These are phyloP conservation scores for Fusarium continuum DNA, from an alignment of 2,329 filamentous ascomycete genomes.

Conservation along the genomic window DNA sequence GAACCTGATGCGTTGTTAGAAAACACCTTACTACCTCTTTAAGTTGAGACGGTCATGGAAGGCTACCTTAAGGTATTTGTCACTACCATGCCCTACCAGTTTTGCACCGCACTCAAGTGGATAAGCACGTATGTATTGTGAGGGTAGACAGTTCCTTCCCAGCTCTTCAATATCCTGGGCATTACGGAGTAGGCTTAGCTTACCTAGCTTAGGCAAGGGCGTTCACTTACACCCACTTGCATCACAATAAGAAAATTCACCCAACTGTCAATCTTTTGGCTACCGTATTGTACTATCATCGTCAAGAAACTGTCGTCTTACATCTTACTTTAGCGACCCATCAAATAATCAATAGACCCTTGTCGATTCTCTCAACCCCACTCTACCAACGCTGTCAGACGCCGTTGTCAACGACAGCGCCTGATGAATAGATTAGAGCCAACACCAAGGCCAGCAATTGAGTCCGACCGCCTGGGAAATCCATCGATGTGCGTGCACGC, in stretches of 20 bases:
- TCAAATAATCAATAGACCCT: neutral
- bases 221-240: neutral
- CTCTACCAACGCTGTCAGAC: neutral
- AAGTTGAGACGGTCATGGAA: neutral
- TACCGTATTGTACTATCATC: neutral
- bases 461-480: constrained; percentile 18
- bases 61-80: neutral
- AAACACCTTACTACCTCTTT: too few relatives aligned
- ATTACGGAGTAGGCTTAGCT: too few relatives aligned
- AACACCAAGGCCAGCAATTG: neutral
- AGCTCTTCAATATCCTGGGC: neutral
- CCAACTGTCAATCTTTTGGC: too few relatives aligned
- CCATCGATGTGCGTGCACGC: constrained; percentile 2
- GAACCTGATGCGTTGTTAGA: neutral
- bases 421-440: neutral
- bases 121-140: too few relatives aligned
- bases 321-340: neutral
- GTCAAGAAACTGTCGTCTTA: neutral
- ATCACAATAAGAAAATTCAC: neutral
- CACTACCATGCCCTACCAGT: too few relatives aligned
- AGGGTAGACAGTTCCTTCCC: neutral
- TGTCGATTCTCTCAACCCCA: neutral
- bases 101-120: too few relatives aligned
- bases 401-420: constrained; percentile 10
- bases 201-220: neutral